These are phyloP conservation scores for Sextonia rubra DNA, from an alignment of 164 flowering plant species.

Conservation along the genomic window DNA sequence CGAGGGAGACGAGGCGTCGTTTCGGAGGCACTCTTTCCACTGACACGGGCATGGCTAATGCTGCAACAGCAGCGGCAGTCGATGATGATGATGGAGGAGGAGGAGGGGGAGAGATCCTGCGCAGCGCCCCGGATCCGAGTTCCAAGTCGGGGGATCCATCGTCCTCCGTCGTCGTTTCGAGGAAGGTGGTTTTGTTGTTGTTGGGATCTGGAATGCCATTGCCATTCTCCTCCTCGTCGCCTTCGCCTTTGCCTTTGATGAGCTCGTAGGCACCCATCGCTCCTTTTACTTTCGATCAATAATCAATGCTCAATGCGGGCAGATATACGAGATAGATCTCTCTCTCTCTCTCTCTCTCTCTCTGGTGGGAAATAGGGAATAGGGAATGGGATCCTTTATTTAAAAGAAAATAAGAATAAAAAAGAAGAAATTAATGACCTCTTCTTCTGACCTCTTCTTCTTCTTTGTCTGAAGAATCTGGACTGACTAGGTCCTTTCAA, in stretches of 20 bases:
- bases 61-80: no score
- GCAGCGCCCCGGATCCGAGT: slow-evolving; percentile 4
- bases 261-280: slow-evolving; percentile 31
- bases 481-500: neutral
- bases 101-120: neutral
- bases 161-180: slow-evolving; percentile 9
- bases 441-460: no score
- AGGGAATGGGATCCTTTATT: no score
- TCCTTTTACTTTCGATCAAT: no score
- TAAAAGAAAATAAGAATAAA: no score
- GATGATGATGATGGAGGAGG: no score
- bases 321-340: no score
- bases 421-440: no score
- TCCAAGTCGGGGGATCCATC: slow-evolving; percentile 11
- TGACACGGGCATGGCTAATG: neutral
- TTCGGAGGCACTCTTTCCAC: slow-evolving; percentile 14
- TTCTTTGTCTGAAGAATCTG: slow-evolving; percentile 11
- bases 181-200: neutral
- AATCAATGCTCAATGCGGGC: no score
- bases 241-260: slow-evolving; percentile 24
- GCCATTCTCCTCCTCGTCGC: slow-evolving; percentile 23
- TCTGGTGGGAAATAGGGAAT: no score
- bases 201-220: slow-evolving; percentile 8
- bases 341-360: no score
- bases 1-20: slow-evolving; percentile 60